Base-by-base conservation (phyloP, 2,329 filamentous ascomycete species). In the Acrocalymma vagum region DNA sequence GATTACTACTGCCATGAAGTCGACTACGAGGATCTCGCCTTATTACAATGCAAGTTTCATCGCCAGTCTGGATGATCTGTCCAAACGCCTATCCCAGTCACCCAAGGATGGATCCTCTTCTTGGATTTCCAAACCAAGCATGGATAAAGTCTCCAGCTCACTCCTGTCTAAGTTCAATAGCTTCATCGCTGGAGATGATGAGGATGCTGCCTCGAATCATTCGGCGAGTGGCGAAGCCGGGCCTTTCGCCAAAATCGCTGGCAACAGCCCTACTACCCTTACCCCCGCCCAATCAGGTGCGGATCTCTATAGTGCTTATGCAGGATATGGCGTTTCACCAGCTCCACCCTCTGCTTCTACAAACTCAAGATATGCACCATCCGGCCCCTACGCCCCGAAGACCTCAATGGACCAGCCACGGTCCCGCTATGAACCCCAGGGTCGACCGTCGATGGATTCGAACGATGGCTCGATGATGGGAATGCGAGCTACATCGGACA, bases 131-230 rank as follows among this genome's bases (percentile, higher is more conserved):
- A 96, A 94, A 69, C 91, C 93, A 6, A 96, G 85, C 68, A 95
- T 97, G 82, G 92, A 95, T 69, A 96, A 95, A 71, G 90, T 97
- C 0, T 94, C 92, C 2, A 91, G 88, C 47, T 90, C 88, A 22
- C 84, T 97, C 65, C 92, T 90, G 81, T 91, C 85, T 51, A 90
- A 88, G 44, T 96, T 99, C 72, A 97, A 92, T 72, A 96, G 91
- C 61, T 99, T 99, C 63, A 91, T 99, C 46, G 85, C 88, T 35
- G 95, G 94, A 10, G 93, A 96, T 45, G 93, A 97, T 38, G 83
- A 82, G 36, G 87, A 90, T 35, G 77, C 78, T 22, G 77, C 77
- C 8, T 83, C 81, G 1, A 79, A 79, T 38, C 82, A 77, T 7
- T 76, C 82, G 9, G 76, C 75, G 5, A 83, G 82, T 29, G 77